Base-by-base conservation (phyloP, 2,329 filamentous ascomycete species). In the Venturia carpophila region DNA sequence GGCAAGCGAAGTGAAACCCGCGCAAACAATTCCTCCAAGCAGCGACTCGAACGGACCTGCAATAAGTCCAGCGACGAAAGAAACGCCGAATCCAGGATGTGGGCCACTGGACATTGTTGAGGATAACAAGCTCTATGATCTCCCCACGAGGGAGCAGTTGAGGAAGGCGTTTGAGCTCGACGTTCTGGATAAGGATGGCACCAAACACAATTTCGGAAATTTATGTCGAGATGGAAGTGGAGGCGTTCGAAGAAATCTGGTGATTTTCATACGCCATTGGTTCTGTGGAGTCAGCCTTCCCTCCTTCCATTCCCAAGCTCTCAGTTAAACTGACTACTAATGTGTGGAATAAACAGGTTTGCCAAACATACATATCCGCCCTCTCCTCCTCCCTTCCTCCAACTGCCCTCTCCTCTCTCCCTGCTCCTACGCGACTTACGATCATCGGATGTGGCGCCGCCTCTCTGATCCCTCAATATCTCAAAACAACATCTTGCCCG, bases 191-290 rank as follows among this genome's bases (percentile, higher is more conserved):
- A 37, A 58, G 10, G 52, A 58, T 58, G 52, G 52, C 17, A 21
- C 17, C 4, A 58, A 58, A 37, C 52, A 37, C 3, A 58, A n/a
- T 9, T 58, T 58, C 21, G 52, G 52, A 58, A 27, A 58, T 5
- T 3, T 58, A 9, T 58, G 52, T 37, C 52, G 21, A 11, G 21
- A 58, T n/a, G 52, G 52, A n/a, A 19, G 30, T 34, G 21, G 43
- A 6, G 74, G 71, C 17, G 70, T 73, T 10, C 75, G 72, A 1
- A 68, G 85, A 2, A 84, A 90, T 37, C 79, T 92, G 41, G 75
- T 91, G 52, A 84, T 92, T 69, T 92, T 92, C 72, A 81, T 92
- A 66, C 83, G 89, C 56, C 89, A 92, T 76, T 92, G 92, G 75
- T 91, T 90, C 79, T 92, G 89, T 72, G 88, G 88, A 43, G 88